These are phyloP conservation scores for Zymoseptoria crescenta DNA, from an alignment of 2,329 filamentous ascomycete species.

Conservation along the genomic window DNA sequence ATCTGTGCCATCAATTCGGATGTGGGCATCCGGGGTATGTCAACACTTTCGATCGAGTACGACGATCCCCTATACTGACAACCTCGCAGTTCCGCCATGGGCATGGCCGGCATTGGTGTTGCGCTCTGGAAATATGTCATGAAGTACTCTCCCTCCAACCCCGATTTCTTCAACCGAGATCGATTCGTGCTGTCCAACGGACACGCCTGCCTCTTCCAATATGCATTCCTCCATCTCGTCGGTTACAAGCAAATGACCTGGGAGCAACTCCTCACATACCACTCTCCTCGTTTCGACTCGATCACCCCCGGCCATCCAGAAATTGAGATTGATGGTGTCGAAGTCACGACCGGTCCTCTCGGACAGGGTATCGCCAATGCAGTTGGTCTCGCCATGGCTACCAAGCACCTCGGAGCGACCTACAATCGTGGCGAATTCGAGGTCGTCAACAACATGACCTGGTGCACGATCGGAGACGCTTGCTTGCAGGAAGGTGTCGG, in stretches of 20 bases:
- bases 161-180: conserved; percentile 54
- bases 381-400: conserved; percentile 52
- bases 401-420: conserved; percentile 47
- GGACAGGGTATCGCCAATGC: conserved; percentile 54
- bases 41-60: neutral
- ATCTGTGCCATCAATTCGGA: conserved; percentile 62
- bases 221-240: conserved; percentile 43
- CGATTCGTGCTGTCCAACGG: conserved; percentile 57
- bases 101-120: conserved; percentile 55
- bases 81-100: conserved; percentile 44
- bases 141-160: conserved; percentile 50
- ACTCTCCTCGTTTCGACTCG: conserved; percentile 41
- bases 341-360: conserved; percentile 53
- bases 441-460: conserved; percentile 46
- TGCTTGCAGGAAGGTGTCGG: conserved; percentile 53
- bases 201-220: conserved; percentile 51
- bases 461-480: conserved; percentile 51
- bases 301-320: conserved; percentile 46
- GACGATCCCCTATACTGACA: too few relatives aligned
- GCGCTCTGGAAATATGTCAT: conserved; percentile 57
- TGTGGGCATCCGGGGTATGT: conserved; percentile 60
- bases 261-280: conserved; percentile 50
- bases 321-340: conserved; percentile 50
- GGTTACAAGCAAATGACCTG: conserved; percentile 50
- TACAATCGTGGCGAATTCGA: conserved; percentile 46